These are phyloP conservation scores for Melastoma malabathricum DNA, from an alignment of 345 rosid genomes.

Conservation along the genomic window DNA sequence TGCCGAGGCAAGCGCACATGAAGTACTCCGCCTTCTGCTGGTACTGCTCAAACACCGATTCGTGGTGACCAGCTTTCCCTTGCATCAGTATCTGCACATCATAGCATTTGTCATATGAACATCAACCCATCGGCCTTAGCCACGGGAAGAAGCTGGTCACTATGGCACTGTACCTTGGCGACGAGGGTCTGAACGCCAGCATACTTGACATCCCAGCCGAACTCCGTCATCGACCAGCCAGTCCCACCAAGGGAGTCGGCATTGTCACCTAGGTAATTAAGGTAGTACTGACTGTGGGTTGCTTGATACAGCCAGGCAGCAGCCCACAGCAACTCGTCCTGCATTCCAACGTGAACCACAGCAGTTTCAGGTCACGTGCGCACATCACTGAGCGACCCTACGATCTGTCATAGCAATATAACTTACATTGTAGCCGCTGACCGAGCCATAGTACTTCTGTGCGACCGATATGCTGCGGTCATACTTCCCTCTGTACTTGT, in stretches of 20 bases:
- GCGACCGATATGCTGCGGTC: conserved; percentile 17
- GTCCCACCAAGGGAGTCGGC: conserved; percentile 19
- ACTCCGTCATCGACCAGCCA: conserved; percentile 10
- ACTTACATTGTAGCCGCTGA: conserved; percentile 17
- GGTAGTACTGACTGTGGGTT: conserved; percentile 11
- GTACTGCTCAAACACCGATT: conserved; percentile 12
- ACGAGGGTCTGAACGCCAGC: conserved; percentile 23
- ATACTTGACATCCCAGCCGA: conserved; percentile 25
- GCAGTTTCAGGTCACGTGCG: background rate
- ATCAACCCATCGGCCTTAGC: background rate
- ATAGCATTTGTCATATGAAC: background rate
- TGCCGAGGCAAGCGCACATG: conserved; percentile 24
- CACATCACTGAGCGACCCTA: background rate
- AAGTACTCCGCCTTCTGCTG: conserved; percentile 25
- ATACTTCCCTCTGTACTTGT: conserved; percentile 18
- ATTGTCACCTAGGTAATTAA: conserved; percentile 15
- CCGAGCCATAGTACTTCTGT: conserved; percentile 13
- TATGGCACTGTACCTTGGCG: conserved; percentile 12
- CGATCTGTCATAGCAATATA: background rate
- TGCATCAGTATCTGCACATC: conserved; percentile 13
- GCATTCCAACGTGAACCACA: background rate
- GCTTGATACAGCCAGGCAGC: conserved; percentile 25
- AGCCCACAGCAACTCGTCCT: conserved; percentile 32
- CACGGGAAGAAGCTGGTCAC: background rate
- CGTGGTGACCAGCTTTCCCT: conserved; percentile 12